A percentile compares a stretch with the other conserved stretches of the same genome.
Evolutionary conservation across 1,284 basidiomycete species (phyloP).

Genomic region (Pseudozyma hubeiensis): DNA sequence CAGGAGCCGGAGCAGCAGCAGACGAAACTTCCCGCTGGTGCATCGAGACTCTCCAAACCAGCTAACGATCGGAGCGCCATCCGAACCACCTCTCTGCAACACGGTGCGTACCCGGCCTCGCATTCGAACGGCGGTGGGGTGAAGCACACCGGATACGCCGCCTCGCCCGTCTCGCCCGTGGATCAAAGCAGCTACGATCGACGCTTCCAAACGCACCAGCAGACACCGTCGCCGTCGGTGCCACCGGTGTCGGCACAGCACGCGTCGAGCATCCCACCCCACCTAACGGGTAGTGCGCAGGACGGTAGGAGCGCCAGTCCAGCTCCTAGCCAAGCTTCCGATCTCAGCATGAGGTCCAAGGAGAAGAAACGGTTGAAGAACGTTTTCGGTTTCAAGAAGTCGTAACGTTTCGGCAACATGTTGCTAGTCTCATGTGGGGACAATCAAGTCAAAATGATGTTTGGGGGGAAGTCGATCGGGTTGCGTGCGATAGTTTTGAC

Average conservation of each 20-base stretch:
- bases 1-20: constrained; percentile 7
- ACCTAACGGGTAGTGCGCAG: constrained; percentile 5
- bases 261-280: constrained; percentile 12
- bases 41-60: constrained; percentile 38
- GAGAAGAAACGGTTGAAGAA: constrained; percentile 56
- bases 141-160: constrained; percentile 15
- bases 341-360: constrained; percentile 32
- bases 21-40: constrained; percentile 30
- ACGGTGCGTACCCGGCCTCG: constrained; percentile 12
- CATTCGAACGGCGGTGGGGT: constrained; percentile 6
- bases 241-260: not conserved
- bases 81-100: constrained; percentile 26
- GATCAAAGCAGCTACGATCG: constrained; percentile 33
- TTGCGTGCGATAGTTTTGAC: too few species aligned
- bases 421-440: too few species aligned
- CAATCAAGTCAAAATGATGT: too few species aligned
- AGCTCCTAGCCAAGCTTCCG: constrained; percentile 24
- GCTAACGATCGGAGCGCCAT: constrained; percentile 50
- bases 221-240: not conserved
- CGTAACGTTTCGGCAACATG: too few species aligned
- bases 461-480: too few species aligned
- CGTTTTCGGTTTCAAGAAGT: constrained; percentile 56
- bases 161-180: not conserved
- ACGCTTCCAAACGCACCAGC: constrained; percentile 28
- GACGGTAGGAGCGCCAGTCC: constrained; percentile 22